These are phyloP conservation scores for Galerina marginata DNA, from an alignment of 768 basidiomycete species.

Conservation along the genomic window DNA sequence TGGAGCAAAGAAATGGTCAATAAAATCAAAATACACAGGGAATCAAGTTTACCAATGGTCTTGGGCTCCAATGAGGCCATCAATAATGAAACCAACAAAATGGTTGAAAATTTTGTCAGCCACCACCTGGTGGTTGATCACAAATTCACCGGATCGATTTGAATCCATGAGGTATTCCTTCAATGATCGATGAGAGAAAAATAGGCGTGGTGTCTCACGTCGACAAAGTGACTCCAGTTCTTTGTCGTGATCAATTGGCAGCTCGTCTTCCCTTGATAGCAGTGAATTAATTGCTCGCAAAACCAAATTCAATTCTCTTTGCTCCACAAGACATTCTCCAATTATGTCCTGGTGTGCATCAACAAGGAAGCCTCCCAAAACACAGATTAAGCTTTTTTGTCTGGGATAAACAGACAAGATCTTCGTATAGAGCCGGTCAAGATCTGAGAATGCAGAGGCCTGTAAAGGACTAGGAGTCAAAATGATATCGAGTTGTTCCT, in stretches of 20 bases:
- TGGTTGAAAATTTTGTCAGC: no score
- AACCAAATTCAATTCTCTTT: no score
- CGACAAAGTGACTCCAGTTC: conserved; percentile 9
- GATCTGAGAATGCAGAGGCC: conserved; percentile 1
- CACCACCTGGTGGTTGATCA: background rate
- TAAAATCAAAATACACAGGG: no score
- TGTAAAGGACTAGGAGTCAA: background rate
- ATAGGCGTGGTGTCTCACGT: conserved; percentile 17
- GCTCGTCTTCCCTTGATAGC: no score
- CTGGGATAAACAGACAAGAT: conserved; percentile 11
- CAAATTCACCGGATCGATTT: conserved; percentile 11
- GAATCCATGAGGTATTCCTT: conserved; percentile 17
- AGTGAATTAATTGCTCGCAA: no score
- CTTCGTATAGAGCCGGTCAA: conserved; percentile 18
- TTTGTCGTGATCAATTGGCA: conserved; percentile 7
- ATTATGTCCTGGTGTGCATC: conserved; percentile 15
- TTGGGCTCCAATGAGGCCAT: no score
- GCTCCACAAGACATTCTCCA: background rate
- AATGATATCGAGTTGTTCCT: conserved; percentile 14
- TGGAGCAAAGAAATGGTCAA: no score
- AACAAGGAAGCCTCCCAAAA: conserved; percentile 12
- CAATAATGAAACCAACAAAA: no score
- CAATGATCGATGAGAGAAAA: conserved; percentile 17
- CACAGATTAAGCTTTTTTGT: background rate
- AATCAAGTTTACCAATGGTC: no score